Percentiles rank a stretch among this genome's conserved stretches.
These are phyloP conservation scores for Acacia concinna DNA, from an alignment of 331 rosid species.

Conservation along the genomic window DNA sequence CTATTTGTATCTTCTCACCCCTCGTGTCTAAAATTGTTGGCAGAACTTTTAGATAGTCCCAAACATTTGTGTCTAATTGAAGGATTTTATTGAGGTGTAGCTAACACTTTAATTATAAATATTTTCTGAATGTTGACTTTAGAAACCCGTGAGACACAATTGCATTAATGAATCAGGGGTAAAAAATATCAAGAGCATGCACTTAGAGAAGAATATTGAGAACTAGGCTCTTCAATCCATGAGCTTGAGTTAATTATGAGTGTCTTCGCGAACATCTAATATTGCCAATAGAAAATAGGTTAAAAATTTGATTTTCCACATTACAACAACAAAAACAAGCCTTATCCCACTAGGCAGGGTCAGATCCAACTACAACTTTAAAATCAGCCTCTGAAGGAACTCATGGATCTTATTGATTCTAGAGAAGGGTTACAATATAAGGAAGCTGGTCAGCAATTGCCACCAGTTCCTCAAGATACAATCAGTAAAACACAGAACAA, in stretches of 20 bases:
- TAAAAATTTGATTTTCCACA: not conserved
- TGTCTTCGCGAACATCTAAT: not conserved
- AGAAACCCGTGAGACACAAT: not conserved
- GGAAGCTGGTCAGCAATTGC: not conserved
- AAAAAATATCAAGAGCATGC: not conserved
- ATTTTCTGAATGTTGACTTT: not conserved
- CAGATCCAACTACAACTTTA: not conserved
- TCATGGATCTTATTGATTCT: not conserved
- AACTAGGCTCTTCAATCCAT: not conserved
- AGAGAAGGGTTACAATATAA: not conserved
- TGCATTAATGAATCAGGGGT: not conserved
- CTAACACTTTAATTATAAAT: not conserved
- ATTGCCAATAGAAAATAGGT: not conserved
- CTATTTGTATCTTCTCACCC: not conserved
- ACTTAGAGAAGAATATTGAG: not conserved
- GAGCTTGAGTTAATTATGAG: not conserved
- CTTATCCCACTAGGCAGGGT: no score
- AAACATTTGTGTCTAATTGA: constrained; percentile 9
- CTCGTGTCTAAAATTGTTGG: not conserved
- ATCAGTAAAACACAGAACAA: not conserved
- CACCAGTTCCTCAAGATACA: not conserved
- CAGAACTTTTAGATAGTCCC: constrained; percentile 10
- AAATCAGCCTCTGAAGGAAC: not conserved
- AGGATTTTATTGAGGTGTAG: not conserved
- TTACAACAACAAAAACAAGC: no score